Conservation (phyloP, 2,329 filamentous ascomycete species). For the Fusarium anthophilum region DNA sequence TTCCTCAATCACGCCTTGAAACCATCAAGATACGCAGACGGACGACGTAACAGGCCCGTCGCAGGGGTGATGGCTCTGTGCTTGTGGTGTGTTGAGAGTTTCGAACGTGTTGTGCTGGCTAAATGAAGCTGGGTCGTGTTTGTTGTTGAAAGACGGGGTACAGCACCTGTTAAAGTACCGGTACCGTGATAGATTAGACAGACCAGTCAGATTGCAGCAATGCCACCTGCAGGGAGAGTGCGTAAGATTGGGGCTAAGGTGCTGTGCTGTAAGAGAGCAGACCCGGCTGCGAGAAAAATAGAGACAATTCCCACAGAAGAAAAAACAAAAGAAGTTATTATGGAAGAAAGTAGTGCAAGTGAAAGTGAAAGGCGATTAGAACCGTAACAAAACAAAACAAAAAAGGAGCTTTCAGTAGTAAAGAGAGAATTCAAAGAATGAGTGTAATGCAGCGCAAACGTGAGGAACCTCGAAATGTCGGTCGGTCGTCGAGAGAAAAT, state of each 20-base stretch:
- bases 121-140: constrained; percentile 24
- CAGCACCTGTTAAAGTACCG: constrained; percentile 28
- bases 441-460: constrained; percentile 7
- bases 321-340: not conserved
- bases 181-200: constrained; percentile 35
- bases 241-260: constrained; percentile 36
- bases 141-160: constrained; percentile 30
- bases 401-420: not conserved
- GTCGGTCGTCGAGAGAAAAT: constrained; percentile 13
- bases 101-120: constrained; percentile 33
- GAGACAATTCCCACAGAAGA: constrained; percentile 20
- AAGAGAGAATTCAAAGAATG: constrained; percentile 14
- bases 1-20: constrained; percentile 41
- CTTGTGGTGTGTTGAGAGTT: constrained; percentile 17
- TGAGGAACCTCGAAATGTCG: constrained; percentile 17
- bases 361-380: not conserved
- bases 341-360: not conserved
- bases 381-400: not conserved
- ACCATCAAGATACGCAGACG: constrained; percentile 42
- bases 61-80: constrained; percentile 29
- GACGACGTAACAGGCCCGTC: constrained; percentile 42
- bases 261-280: constrained; percentile 29
- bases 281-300: constrained; percentile 40
- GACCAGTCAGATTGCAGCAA: constrained; percentile 37
- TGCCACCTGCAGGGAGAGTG: constrained; percentile 37